These are phyloP conservation scores for Telfairia occidentalis DNA, from an alignment of 331 rosid genomes.

Conservation along the genomic window DNA sequence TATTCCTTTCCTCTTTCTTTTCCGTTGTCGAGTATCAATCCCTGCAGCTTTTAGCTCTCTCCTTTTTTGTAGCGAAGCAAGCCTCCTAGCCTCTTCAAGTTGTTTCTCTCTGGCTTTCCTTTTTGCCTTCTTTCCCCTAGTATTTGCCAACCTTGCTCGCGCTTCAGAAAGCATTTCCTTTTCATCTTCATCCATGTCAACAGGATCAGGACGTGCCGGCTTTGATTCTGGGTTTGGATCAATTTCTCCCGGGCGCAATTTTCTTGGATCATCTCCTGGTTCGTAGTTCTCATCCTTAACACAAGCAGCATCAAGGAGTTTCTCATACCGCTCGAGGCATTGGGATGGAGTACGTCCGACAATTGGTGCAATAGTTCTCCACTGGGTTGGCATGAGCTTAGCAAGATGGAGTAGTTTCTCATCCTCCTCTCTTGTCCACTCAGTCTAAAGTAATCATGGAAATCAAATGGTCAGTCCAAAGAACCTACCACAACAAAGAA, in stretches of 20 bases:
- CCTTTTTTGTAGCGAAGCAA: constrained; percentile 84
- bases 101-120: constrained; percentile 95
- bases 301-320: constrained; percentile 89
- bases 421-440: constrained; percentile 97
- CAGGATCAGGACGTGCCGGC: constrained; percentile 96
- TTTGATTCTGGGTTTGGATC: constrained; percentile 93
- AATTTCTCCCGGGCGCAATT: constrained; percentile 89
- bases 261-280: constrained; percentile 87
- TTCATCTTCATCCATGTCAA: constrained; percentile 98
- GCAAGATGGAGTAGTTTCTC: constrained; percentile 94
- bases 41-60: constrained; percentile 96
- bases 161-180: constrained; percentile 99
- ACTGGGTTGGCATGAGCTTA: constrained; percentile 94
- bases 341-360: constrained; percentile 96
- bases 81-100: constrained; percentile 96
- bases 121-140: constrained; percentile 91
- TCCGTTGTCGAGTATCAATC: constrained; percentile 73
- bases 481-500: constrained; percentile 1
- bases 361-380: constrained; percentile 95
- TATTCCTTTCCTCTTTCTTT: constrained; percentile 87
- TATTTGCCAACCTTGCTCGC: constrained; percentile 90
- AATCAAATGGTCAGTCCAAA: constrained; percentile 12
- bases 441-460: constrained; percentile 41
- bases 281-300: constrained; percentile 90
- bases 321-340: constrained; percentile 87